Evolutionary conservation across 2,329 filamentous ascomycete genomes (phyloP).

Genomic region (Chaetomiaceae sp.): DNA sequence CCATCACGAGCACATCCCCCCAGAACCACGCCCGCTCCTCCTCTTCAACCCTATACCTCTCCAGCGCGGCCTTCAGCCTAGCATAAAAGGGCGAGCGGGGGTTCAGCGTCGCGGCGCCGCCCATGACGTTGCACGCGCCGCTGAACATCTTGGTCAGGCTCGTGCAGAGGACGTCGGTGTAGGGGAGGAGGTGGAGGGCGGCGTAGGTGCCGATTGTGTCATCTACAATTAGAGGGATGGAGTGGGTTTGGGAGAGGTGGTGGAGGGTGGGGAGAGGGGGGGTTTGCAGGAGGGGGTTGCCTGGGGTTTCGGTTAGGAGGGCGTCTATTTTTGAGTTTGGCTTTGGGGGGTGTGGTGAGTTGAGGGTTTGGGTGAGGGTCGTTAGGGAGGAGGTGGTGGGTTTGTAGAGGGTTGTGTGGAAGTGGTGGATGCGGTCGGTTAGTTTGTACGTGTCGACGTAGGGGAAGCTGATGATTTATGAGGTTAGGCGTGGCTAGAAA

Average conservation of each 20-base stretch:
- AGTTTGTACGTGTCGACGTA: constrained; percentile 26
- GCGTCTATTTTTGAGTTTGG: no score
- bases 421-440: constrained; percentile 9
- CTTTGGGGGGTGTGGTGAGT: constrained; percentile 6
- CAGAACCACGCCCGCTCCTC: constrained; percentile 16
- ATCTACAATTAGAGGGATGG: constrained; percentile 21
- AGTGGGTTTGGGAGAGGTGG: neutral
- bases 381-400: constrained; percentile 12
- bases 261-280: constrained; percentile 13
- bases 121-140: constrained; percentile 25
- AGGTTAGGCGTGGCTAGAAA: neutral
- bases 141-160: constrained; percentile 26
- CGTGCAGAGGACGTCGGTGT: constrained; percentile 20
- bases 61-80: neutral
- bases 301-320: constrained; percentile 23
- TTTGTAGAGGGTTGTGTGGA: constrained; percentile 16
- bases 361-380: constrained; percentile 7
- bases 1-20: constrained; percentile 20
- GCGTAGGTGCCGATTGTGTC: constrained; percentile 22
- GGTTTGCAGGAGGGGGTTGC: constrained; percentile 22
- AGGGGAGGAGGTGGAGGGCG: constrained; percentile 10
- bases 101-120: constrained; percentile 13
- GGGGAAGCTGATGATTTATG: constrained; percentile 15
- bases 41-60: neutral
- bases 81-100: neutral